Conservation (phyloP, 257 asterid genomes). For the Mentha longifolia region DNA sequence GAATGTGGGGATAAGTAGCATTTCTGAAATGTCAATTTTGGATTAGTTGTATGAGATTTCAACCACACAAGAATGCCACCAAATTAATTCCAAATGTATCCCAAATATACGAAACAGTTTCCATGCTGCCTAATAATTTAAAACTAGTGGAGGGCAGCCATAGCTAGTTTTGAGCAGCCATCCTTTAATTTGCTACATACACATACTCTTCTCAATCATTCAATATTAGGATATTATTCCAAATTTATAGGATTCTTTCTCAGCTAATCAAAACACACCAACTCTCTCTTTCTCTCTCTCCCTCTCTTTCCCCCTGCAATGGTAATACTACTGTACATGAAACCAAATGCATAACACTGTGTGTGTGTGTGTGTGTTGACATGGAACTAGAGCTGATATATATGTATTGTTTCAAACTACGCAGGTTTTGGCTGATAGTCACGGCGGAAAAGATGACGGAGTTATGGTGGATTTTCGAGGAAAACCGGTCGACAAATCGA, state of each 20-base stretch:
- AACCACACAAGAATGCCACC: conserved; percentile 56
- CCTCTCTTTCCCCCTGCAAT: conserved; percentile 30
- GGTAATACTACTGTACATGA: conserved; percentile 37
- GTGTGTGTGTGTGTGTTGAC: not conserved
- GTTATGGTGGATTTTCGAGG: conserved; percentile 66
- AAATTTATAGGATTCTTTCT: not conserved
- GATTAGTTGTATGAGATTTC: conserved; percentile 29
- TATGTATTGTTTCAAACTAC: conserved; percentile 6
- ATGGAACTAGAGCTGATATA: not conserved
- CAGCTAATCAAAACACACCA: not conserved
- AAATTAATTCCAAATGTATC: conserved; percentile 35
- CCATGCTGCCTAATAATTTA: conserved; percentile 2
- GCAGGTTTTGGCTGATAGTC: conserved; percentile 63
- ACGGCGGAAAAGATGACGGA: conserved; percentile 48
- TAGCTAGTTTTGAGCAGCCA: conserved; percentile 1
- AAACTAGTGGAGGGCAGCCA: conserved; percentile 30
- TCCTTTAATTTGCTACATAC: conserved; percentile 3
- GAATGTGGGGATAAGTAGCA: conserved; percentile 37
- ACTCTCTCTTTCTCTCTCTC: conserved; percentile 17
- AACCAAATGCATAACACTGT: not conserved
- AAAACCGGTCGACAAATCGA: conserved; percentile 69
- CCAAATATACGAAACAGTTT: conserved; percentile 2
- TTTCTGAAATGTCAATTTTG: conserved; percentile 39
- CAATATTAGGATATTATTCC: conserved; percentile 1
- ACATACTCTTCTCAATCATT: conserved; percentile 23